Conservation (phyloP, 2,329 filamentous ascomycete genomes). For the Venturia effusa region DNA sequence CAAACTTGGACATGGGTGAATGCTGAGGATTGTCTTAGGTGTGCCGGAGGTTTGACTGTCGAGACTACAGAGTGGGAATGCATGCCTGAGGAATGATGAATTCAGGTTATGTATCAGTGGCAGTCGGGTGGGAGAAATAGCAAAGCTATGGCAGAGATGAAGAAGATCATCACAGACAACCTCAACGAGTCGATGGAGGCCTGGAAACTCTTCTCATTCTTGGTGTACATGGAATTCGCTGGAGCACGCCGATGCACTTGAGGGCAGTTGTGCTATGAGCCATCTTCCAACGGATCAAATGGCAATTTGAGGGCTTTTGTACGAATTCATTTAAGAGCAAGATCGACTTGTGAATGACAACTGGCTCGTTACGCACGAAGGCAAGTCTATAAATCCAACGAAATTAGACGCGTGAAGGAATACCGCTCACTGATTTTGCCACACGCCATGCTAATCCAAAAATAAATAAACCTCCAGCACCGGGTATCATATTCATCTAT, state of each 20-base stretch:
- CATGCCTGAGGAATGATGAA: not conserved
- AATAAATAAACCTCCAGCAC: not conserved
- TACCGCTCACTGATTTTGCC: not conserved
- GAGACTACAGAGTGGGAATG: slow-evolving; percentile 53
- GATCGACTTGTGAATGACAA: not conserved
- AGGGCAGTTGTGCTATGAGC: not conserved
- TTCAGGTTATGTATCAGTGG: not conserved
- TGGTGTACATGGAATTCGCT: too few species aligned
- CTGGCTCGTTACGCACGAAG: not conserved
- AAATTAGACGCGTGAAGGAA: not conserved
- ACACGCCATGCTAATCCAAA: slow-evolving; percentile 1
- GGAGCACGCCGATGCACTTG: not conserved
- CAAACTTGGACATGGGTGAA: slow-evolving; percentile 11
- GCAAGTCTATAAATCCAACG: not conserved
- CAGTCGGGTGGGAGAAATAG: too few species aligned
- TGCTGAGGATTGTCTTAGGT: slow-evolving; percentile 24
- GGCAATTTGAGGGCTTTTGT: not conserved
- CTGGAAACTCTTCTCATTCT: too few species aligned
- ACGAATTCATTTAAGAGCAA: not conserved
- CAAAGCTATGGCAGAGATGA: not conserved
- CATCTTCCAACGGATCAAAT: not conserved
- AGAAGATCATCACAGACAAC: not conserved
- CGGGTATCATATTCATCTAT: not conserved
- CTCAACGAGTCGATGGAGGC: not conserved
- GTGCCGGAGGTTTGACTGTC: slow-evolving; percentile 44